phyloP scores from a whole-genome alignment of 2,329 filamentous ascomycete species.

The Fusarium coffeatum region DNA sequence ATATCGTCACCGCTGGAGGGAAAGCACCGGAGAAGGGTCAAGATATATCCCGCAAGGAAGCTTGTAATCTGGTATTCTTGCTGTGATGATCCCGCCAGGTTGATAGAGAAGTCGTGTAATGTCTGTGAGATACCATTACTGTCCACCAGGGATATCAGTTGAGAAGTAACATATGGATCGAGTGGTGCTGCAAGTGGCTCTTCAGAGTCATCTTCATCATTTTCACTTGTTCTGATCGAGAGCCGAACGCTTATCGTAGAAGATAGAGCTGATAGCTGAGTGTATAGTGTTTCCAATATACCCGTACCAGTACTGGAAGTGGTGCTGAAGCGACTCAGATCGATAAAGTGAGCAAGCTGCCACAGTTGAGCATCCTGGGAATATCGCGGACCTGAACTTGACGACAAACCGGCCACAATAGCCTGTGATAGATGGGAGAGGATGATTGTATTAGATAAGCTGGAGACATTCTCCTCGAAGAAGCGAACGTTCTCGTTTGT shows the following conservation, averaged over 20 bases:
- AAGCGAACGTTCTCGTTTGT: slow-evolving; percentile 50
- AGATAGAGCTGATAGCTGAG: slow-evolving; percentile 64
- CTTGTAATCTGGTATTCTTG: slow-evolving; percentile 61
- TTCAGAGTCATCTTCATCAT: slow-evolving; percentile 35
- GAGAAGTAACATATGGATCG: slow-evolving; percentile 69
- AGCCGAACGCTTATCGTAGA: slow-evolving; percentile 63
- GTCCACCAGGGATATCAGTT: slow-evolving; percentile 78
- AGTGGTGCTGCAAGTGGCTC: slow-evolving; percentile 49
- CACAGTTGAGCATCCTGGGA: slow-evolving; percentile 65
- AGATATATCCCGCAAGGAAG: slow-evolving; percentile 84
- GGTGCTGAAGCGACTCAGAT: slow-evolving; percentile 59
- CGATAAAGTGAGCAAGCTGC: slow-evolving; percentile 75
- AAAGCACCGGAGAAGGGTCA: slow-evolving; percentile 88
- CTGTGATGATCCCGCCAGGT: slow-evolving; percentile 47
- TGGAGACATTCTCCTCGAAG: slow-evolving; percentile 55
- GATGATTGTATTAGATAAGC: slow-evolving; percentile 54
- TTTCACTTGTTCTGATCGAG: slow-evolving; percentile 37
- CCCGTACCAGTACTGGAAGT: slow-evolving; percentile 52
- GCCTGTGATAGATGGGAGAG: slow-evolving; percentile 55
- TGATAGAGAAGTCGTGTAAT: slow-evolving; percentile 51
- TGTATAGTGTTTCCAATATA: slow-evolving; percentile 65
- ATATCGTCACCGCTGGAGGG: slow-evolving; percentile 86
- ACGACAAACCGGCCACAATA: slow-evolving; percentile 54
- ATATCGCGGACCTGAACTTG: slow-evolving; percentile 37
- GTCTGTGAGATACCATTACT: slow-evolving; percentile 74